Evolutionary conservation across 768 basidiomycete genomes (phyloP), one percentile per base, ranked within the genome.

Genomic region (Rubroboletus pulcherrimus): DNA sequence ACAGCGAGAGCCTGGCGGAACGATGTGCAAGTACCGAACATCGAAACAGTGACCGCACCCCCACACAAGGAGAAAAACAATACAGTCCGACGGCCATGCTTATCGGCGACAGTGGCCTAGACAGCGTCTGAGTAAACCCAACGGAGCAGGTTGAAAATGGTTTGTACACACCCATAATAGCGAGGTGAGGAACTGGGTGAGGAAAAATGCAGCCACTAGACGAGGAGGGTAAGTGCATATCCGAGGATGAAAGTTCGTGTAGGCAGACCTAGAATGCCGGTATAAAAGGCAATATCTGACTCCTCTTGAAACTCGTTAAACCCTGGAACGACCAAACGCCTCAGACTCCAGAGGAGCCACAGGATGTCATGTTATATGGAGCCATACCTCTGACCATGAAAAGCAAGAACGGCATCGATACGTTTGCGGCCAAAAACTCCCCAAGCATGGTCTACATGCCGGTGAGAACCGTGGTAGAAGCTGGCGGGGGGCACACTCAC

Each of bases 151-250:
- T 10, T 11, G 17, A 37, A 37, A 14, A 55, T 54, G 35, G 10
- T 30, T 38, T 33, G 11, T 37, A 68, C 73, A 55, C 65, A 88
- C 90, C 96, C 97, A 99, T 53, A 98, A 78, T 33, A 99, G 74
- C 30, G 93, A 94, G 1, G 96, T 98, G 31, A 96, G 74, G 73
- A 98, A 98, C 66, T 99, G 97, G 2, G 95, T 93, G 63, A 97
- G 75, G 77, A 98, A 98, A 74, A 94, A 93, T 3, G 83, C 84
- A 37, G 91, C 81, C 29, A 91, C 90, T 89, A 56, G 31, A 47
- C 4, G 30, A 19, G 41, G 34, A 42, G 31, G 49, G 49, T 65
- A 55, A 65, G 62, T 26, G 42, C 24, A 29, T 35, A n/a, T 41
- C 45, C 15, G 31, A 33, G 43, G 51, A 55, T 60, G 58, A 54